These are phyloP conservation scores for Triticum aestivum DNA, from an alignment of 176 grass and related monocot genomes.

Conservation along the genomic window DNA sequence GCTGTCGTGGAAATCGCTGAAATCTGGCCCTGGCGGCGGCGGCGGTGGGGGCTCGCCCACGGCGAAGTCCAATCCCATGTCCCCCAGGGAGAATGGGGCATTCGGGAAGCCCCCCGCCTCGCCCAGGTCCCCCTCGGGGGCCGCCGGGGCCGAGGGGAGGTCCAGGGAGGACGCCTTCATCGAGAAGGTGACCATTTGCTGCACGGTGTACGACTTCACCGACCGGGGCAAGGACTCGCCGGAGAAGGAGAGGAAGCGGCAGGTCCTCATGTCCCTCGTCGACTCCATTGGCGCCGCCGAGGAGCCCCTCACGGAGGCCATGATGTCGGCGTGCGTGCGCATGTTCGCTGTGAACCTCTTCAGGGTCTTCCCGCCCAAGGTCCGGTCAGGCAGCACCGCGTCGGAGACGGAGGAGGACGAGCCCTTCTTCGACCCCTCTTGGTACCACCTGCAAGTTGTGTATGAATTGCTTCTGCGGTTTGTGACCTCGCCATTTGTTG, in stretches of 20 bases:
- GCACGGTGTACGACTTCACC: conserved; percentile 79
- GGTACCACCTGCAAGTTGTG: conserved; percentile 89
- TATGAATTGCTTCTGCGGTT: conserved; percentile 92
- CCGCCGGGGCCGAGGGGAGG: conserved; percentile 28
- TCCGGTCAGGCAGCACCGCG: conserved; percentile 23
- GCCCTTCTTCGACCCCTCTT: conserved; percentile 84
- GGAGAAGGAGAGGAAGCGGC: conserved; percentile 88
- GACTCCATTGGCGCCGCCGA: conserved; percentile 58
- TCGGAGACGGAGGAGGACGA: conserved; percentile 90
- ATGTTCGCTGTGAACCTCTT: conserved; percentile 87
- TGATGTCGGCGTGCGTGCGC: conserved; percentile 67
- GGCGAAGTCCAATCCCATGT: conserved; percentile 25
- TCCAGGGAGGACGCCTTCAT: conserved; percentile 75
- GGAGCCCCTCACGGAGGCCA: conserved; percentile 74
- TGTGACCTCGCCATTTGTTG: conserved; percentile 73
- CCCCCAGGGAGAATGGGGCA: conserved; percentile 24
- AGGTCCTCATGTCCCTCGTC: conserved; percentile 72
- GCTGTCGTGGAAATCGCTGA: conserved; percentile 73
- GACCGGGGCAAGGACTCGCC: conserved; percentile 74
- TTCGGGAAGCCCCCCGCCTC: conserved; percentile 30
- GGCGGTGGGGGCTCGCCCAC: conserved; percentile 38
- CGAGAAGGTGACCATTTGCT: conserved; percentile 85
- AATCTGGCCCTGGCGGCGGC: conserved; percentile 38
- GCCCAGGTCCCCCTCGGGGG: conserved; percentile 12
- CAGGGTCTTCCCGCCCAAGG: conserved; percentile 88